Base-by-base conservation (phyloP, 352 stramenopile species). In the Globisporangium acanthophoron region DNA sequence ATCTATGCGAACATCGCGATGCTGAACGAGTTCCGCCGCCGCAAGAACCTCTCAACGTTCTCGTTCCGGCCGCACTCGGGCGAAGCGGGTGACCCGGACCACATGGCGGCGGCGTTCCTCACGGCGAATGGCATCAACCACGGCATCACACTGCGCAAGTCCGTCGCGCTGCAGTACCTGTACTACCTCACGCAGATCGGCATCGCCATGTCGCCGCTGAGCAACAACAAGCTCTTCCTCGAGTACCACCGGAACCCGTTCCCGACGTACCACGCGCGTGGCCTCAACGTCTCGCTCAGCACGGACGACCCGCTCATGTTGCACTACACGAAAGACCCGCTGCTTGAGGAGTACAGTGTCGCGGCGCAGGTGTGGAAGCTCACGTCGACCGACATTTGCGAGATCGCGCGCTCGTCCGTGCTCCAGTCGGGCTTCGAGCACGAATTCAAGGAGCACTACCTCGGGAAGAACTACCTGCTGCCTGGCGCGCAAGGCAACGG, bases 261-360 rank as follows among this genome's bases (percentile, higher is more conserved):
- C 67, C 87, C 88, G n/a, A 91, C 83, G 52, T 98, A 97, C 67
- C 98, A 99, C 67, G 88, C 87, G 33, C 85, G 96, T 41, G 97
- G 97, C 1, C 71, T 99, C 50, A 99, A 99, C 70, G 96, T 99
- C 20, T 98, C 96, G 13, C 71, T 99, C 29, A 98, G 92, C 47
- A 99, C 97, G 15, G 97, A 99, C 64, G 97, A 99, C 73, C 97
- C 97, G 11, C 77, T 99, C 27, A 88, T 99, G 73, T 94, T 99
- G 39, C 97, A 99, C 71, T 98, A 99, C 84, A 98, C 94, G 13
- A 98, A 99, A 66, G 97, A 99, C 69, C 85, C 97, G 27, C 71
- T 99, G 33, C 70, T 99, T 16, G 97, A 99, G 77, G 90, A 98
- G 57, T 98, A 98, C 67, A 97, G 76, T 56, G 84, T 97, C 21